phyloP scores from a whole-genome alignment of 2,329 filamentous ascomycete genomes.

The Fusarium graminum region DNA sequence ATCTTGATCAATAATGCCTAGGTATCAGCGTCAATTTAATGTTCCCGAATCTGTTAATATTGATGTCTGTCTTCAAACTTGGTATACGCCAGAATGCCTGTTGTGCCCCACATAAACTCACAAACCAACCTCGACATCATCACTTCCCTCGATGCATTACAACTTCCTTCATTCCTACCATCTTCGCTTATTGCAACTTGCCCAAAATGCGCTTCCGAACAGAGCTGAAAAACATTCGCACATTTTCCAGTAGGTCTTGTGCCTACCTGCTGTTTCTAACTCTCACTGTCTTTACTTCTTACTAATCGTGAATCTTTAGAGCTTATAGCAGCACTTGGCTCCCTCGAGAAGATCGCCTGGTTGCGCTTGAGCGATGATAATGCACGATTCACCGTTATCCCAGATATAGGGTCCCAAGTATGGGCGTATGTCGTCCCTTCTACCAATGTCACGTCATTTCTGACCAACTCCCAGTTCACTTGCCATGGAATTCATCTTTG shows the following conservation, averaged over 20 bases:
- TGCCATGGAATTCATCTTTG: slow-evolving; percentile 85
- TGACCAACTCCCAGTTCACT: slow-evolving; percentile 60
- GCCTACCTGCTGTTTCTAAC: background rate
- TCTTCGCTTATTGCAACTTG: slow-evolving; percentile 6
- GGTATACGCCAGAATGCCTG: background rate
- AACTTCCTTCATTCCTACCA: slow-evolving; percentile 7
- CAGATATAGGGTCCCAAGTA: slow-evolving; percentile 93
- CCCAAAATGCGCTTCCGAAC: slow-evolving; percentile 74
- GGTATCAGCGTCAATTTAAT: no score
- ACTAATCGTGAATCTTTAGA: slow-evolving; percentile 57
- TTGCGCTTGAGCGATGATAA: slow-evolving; percentile 88
- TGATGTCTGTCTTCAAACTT: background rate
- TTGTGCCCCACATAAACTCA: slow-evolving; percentile 33
- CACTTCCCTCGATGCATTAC: slow-evolving; percentile 3
- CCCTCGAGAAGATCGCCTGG: slow-evolving; percentile 88
- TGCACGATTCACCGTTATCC: slow-evolving; percentile 94
- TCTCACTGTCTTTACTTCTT: background rate
- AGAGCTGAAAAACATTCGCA: slow-evolving; percentile 74
- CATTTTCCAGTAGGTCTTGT: slow-evolving; percentile 69
- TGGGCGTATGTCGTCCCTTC: slow-evolving; percentile 78
- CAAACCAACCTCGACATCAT: slow-evolving; percentile 30
- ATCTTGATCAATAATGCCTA: no score
- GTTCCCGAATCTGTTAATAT: background rate
- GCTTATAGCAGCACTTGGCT: slow-evolving; percentile 72
- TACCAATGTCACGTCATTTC: slow-evolving; percentile 1